Evolutionary conservation across 345 rosid genomes (phyloP), one percentile per base, ranked within the genome.

Genomic region (Kernera saxatilis): DNA sequence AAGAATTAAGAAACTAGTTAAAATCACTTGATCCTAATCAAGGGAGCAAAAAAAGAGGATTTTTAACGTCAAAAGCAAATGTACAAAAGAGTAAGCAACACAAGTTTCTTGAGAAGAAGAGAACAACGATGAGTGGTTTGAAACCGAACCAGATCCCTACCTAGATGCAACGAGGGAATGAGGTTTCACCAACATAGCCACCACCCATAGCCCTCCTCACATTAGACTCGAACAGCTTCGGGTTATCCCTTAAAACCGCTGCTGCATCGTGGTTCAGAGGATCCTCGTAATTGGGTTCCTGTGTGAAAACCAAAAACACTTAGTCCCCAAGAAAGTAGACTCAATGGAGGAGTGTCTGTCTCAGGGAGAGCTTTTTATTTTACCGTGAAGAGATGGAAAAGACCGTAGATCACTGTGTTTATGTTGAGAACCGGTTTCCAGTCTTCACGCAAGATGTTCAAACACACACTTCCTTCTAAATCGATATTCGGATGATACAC

Each of bases 341-440:
- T 39, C 26, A 26, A 39, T 36, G 9, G 27, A 40, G 4, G 46
- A 21, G 48, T 21, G 21, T 48, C 15, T 39, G 48, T 17, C 43
- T n/a, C n/a, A 30, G 32, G 12, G 55, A 46, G 59, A 29, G 26
- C 0, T 8, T 5, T 53, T 30, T 46, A 26, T 7, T 25, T 73
- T 89, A 95, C 98, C 81, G 96, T 92, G 81, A 92, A 92, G 25
- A 92, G 92, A 83, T 95, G 99, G 81, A 77, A 87, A 30, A 95
- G 79, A 64, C 98, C 98, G 39, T 95, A 95, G 32, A 94, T 83
- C 13, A 92, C 69, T 8, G 98, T 94, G 84, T 95, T 95, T 35
- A 95, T 92, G 73, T 82, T 95, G 37, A 95, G 97, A 64, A 95
- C 97, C 3, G 97, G 99, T 73, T 95, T 95, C 99, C 99, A 95